Evolutionary conservation across 208 protist genomes (phyloP), one percentile per base, ranked within the genome.

Genomic region (Vickermania ingenoplastis): DNA sequence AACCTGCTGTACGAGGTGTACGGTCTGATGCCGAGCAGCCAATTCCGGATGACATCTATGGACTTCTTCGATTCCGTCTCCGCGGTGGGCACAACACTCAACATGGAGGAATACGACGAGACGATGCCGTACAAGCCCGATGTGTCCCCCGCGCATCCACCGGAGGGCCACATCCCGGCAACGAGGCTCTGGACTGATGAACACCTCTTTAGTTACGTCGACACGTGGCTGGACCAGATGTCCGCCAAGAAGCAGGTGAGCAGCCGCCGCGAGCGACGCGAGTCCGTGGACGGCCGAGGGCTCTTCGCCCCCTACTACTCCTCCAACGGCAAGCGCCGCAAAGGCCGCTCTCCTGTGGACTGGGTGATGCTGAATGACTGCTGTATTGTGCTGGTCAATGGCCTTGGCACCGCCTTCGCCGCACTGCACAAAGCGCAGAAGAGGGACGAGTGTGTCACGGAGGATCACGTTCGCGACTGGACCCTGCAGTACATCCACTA

Each of bases 401-500:
- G 21, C 11, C 50, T 54, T 5, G 50, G 13, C 50, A 17, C 11
- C 23, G 21, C 24, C 7, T 26, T 25, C 13, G 7, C 50, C 50
- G 21, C 50, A 27, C 17, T 29, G 5, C 13, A 59, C 41, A 5
- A 11, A 13, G 51, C 7, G 7, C 22, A n/a, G 21, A 14, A 14
- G 5, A 13, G 13, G n/a, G 26, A 14, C 13, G 17, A 52, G 11
- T 4, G 23, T n/a, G 7, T 51, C 5, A 41, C 5, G 23, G n/a
- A 17, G 31, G 31, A 7, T 31, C 7, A 11, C 5, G 17, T 63
- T 7, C 4, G 21, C 5, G 25, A 5, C 4, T 63, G 59, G 59
- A 13, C 45, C 17, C 17, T 53, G 31, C n/a, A 63, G 48, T 28
- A 36, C 22, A 56, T 56, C 23, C 41, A 28, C 4, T 63, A 63